These are phyloP conservation scores for Ceratobasidium papillatum DNA, from an alignment of 1,284 basidiomycete species.

Conservation along the genomic window DNA sequence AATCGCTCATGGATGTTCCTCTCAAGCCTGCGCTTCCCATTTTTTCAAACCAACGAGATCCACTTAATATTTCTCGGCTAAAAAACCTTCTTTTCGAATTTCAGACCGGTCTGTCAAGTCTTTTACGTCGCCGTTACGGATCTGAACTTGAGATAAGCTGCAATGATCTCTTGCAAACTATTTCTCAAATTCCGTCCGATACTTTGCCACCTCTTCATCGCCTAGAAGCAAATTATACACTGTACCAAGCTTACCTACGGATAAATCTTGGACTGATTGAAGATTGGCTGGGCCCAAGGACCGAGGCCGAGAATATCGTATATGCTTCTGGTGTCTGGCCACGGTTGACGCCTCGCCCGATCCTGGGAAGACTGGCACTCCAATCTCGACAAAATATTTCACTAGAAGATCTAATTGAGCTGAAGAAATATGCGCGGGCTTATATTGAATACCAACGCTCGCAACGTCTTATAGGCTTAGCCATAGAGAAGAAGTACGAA, in stretches of 20 bases:
- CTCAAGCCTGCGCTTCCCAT: neutral
- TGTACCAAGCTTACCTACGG: neutral
- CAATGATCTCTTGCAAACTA: neutral
- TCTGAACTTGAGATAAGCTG: slow-evolving; percentile 3
- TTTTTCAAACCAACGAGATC: neutral
- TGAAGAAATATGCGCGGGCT: slow-evolving; percentile 17
- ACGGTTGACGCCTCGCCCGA: neutral
- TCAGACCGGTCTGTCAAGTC: neutral
- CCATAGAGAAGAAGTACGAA: neutral
- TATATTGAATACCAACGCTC: slow-evolving; percentile 2
- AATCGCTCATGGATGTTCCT: too few species aligned
- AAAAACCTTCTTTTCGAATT: neutral
- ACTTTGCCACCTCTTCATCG: neutral
- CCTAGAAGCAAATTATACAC: neutral
- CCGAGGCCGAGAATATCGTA: neutral
- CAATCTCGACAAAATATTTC: neutral
- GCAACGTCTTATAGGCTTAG: slow-evolving; percentile 7
- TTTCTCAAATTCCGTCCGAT: neutral
- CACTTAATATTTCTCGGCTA: neutral
- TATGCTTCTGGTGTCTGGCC: slow-evolving; percentile 31
- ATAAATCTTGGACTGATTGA: neutral
- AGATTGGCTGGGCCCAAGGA: neutral
- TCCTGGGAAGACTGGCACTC: slow-evolving; percentile 10
- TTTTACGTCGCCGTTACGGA: slow-evolving; percentile 2
- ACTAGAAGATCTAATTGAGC: neutral